phyloP scores from a whole-genome alignment of 2,329 filamentous ascomycete genomes.

The Metarhizium rileyi region DNA sequence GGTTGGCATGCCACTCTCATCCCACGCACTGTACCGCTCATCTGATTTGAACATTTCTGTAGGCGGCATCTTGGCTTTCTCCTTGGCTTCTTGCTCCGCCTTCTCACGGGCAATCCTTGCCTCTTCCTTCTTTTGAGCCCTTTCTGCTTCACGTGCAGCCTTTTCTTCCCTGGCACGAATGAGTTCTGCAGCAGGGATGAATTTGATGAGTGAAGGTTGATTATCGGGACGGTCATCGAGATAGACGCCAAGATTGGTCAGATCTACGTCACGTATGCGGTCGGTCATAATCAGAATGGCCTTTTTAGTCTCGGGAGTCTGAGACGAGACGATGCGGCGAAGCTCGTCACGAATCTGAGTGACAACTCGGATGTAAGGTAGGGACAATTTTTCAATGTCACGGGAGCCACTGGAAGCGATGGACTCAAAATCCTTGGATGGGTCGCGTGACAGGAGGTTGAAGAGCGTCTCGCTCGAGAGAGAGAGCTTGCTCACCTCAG shows the following conservation, averaged over 20 bases:
- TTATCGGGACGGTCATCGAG: constrained; percentile 69
- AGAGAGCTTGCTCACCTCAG: constrained; percentile 35
- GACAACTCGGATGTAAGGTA: constrained; percentile 45
- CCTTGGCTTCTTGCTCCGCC: constrained; percentile 42
- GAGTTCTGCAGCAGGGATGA: constrained; percentile 46
- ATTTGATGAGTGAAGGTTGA: constrained; percentile 63
- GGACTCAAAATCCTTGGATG: constrained; percentile 36
- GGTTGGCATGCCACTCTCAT: constrained; percentile 70
- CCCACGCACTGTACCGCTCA: constrained; percentile 64
- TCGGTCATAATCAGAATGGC: constrained; percentile 70
- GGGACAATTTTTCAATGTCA: constrained; percentile 42
- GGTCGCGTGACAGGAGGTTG: constrained; percentile 32
- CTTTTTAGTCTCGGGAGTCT: constrained; percentile 48
- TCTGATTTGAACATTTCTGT: constrained; percentile 47
- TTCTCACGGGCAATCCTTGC: constrained; percentile 40
- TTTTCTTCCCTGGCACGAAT: constrained; percentile 51
- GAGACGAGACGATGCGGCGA: constrained; percentile 40
- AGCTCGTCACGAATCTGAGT: constrained; percentile 54
- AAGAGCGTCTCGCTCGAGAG: constrained; percentile 38
- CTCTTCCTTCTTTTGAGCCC: constrained; percentile 45
- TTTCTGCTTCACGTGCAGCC: constrained; percentile 51
- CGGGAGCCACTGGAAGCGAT: constrained; percentile 34
- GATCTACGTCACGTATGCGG: constrained; percentile 66
- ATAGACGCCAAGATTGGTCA: constrained; percentile 77
- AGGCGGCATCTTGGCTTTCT: constrained; percentile 47